phyloP scores from a whole-genome alignment of 805 yeast species.

The Saccharomycopsis selenospora region DNA sequence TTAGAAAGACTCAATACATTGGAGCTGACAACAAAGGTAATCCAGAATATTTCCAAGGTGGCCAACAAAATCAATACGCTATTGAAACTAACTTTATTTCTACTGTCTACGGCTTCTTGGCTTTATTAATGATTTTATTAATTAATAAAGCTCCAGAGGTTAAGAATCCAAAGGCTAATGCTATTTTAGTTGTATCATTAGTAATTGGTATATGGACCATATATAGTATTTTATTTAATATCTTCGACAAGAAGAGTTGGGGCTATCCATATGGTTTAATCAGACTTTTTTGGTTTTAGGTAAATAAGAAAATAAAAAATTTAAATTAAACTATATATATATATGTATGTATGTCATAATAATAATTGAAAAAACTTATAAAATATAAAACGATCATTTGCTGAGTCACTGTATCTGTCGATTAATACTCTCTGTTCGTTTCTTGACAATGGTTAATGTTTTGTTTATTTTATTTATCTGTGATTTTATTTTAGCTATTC shows the following conservation, averaged over 20 bases:
- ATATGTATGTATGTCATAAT: no score
- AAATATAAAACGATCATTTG: no score
- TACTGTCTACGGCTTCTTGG: slow-evolving; percentile 61
- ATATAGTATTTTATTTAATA: slow-evolving; percentile 55
- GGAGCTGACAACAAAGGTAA: slow-evolving; percentile 36
- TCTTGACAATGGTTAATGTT: no score
- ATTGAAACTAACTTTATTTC: slow-evolving; percentile 86
- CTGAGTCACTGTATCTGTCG: no score
- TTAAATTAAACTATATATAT: no score
- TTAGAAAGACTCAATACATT: slow-evolving; percentile 58
- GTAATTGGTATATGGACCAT: slow-evolving; percentile 42
- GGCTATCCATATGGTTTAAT: slow-evolving; percentile 72
- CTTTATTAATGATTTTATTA: slow-evolving; percentile 52
- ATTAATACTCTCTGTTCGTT: no score
- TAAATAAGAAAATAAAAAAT: background rate
- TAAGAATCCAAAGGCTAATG: slow-evolving; percentile 38
- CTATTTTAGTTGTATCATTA: slow-evolving; percentile 41
- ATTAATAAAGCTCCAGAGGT: slow-evolving; percentile 49
- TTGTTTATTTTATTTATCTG: background rate
- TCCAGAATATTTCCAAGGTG: slow-evolving; percentile 45
- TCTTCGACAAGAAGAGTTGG: slow-evolving; percentile 62
- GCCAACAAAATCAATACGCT: slow-evolving; percentile 74
- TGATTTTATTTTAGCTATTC: background rate
- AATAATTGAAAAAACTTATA: no score
- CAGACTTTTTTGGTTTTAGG: slow-evolving; percentile 24